Conservation (phyloP, 176 grass and related monocot species). For the Paspalum vaginatum region DNA sequence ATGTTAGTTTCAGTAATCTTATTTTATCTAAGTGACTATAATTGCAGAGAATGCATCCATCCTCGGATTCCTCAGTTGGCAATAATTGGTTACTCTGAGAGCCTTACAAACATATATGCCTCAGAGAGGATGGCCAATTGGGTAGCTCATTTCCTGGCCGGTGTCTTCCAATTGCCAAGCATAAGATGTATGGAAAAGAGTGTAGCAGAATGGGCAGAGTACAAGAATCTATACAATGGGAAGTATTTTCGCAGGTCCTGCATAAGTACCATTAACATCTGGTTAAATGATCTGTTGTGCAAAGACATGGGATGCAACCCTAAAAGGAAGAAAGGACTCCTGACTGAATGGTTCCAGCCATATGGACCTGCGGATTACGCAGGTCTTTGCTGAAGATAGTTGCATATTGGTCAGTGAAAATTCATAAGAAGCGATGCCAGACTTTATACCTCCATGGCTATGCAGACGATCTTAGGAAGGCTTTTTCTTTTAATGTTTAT, state of each 20-base stretch:
- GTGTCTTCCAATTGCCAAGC: constrained; percentile 61
- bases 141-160: constrained; percentile 64
- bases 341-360: constrained; percentile 79
- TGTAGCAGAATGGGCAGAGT: constrained; percentile 71
- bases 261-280: constrained; percentile 71
- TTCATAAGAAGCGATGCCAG: constrained; percentile 12
- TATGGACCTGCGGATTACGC: constrained; percentile 77
- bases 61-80: constrained; percentile 75
- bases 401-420: constrained; percentile 13
- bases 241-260: constrained; percentile 65
- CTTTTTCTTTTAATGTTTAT: background rate
- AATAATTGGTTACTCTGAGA: constrained; percentile 81
- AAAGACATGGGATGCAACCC: constrained; percentile 76
- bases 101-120: constrained; percentile 63
- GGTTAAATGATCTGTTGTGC: constrained; percentile 81
- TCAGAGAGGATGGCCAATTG: constrained; percentile 75
- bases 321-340: constrained; percentile 73
- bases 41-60: constrained; percentile 75
- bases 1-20: background rate
- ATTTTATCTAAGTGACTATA: constrained; percentile 28
- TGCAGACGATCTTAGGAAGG: background rate
- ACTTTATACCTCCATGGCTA: constrained; percentile 6
- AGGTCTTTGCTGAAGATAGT: constrained; percentile 36
- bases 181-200: constrained; percentile 80
- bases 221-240: constrained; percentile 60